These are phyloP conservation scores for Cyclotella baltica DNA, from an alignment of 108 stramenopile genomes.

Conservation along the genomic window DNA sequence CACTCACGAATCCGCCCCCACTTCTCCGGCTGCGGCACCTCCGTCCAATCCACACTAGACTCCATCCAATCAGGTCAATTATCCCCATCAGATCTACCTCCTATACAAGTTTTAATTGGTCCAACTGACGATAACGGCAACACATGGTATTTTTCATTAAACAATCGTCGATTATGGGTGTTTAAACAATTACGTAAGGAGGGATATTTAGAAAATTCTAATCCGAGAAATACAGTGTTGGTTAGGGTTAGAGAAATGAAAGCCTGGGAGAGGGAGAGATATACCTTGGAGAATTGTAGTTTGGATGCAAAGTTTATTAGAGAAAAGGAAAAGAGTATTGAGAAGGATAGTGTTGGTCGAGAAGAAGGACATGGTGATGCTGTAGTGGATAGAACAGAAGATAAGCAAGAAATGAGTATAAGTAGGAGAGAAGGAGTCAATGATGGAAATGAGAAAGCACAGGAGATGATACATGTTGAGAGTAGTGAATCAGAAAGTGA, in stretches of 20 bases:
- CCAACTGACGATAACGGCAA: constrained; percentile 68
- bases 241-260: constrained; percentile 77
- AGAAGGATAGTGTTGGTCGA: neutral
- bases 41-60: constrained; percentile 77
- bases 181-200: constrained; percentile 85
- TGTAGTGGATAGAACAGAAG: constrained; percentile 3
- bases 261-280: constrained; percentile 72
- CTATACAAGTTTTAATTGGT: constrained; percentile 87
- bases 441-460: neutral
- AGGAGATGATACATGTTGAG: neutral
- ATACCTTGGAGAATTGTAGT: constrained; percentile 78
- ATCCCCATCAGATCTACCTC: constrained; percentile 73
- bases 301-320: constrained; percentile 73
- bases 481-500: constrained; percentile 1
- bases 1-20: constrained; percentile 88
- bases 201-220: constrained; percentile 57
- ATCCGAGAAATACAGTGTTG: constrained; percentile 53
- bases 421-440: neutral
- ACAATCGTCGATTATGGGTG: constrained; percentile 93
- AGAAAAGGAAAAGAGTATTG: constrained; percentile 12
- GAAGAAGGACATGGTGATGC: neutral
- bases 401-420: neutral
- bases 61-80: constrained; percentile 74
- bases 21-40: constrained; percentile 91
- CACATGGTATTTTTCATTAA: constrained; percentile 92